Evolutionary conservation across 2,329 filamentous ascomycete genomes (phyloP).

Genomic region (Teratosphaeriaceae sp.): DNA sequence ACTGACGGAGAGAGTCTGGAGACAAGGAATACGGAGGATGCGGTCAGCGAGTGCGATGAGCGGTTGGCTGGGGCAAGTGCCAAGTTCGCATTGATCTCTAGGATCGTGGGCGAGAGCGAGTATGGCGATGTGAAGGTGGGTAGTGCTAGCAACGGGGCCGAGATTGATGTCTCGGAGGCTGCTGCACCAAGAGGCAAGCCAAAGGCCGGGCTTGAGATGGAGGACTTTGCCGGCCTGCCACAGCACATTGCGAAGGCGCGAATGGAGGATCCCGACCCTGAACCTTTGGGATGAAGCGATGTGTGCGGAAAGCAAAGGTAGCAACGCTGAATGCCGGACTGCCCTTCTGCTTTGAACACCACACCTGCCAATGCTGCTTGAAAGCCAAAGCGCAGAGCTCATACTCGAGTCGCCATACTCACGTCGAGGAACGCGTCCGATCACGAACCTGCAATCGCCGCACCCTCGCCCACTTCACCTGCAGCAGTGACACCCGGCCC

Average conservation of each 20-base stretch:
- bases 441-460: neutral
- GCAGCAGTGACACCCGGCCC: neutral
- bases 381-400: no score
- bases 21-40: constrained; percentile 78
- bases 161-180: neutral
- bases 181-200: neutral
- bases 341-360: no score
- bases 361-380: no score
- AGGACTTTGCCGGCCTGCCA: constrained; percentile 30
- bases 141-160: neutral
- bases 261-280: neutral
- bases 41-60: constrained; percentile 87
- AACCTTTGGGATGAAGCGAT: neutral
- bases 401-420: no score
- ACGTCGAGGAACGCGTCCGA: neutral
- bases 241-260: neutral
- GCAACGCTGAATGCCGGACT: no score
- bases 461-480: neutral
- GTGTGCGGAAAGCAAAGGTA: neutral
- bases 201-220: constrained; percentile 28
- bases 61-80: constrained; percentile 73
- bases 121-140: constrained; percentile 10
- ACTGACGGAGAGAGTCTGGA: constrained; percentile 72
- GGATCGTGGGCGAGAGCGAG: constrained; percentile 55
- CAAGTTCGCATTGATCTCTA: constrained; percentile 80